A percentile compares a stretch with the other conserved stretches of the same genome.
phyloP scores from a whole-genome alignment of 78 protist species.

The Cavenderia fasciculata region DNA sequence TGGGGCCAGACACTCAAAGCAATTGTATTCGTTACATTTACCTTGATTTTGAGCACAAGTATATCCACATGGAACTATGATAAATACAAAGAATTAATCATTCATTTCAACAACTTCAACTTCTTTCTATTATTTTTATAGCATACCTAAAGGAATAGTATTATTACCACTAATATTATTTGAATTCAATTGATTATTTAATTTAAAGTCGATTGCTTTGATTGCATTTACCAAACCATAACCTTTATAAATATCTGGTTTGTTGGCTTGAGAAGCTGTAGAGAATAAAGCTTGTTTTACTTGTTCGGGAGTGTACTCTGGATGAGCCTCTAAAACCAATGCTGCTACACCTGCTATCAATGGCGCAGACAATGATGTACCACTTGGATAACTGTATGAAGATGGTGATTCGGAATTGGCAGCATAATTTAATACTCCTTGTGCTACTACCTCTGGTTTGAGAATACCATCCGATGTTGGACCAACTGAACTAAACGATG shows the following conservation, averaged over 20 bases:
- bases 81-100: neutral
- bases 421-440: neutral
- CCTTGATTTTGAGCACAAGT: conserved; percentile 36
- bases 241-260: conserved; percentile 29
- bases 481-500: conserved; percentile 50
- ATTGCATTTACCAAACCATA: conserved; percentile 34
- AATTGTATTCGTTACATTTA: conserved; percentile 38
- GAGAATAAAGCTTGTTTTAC: conserved; percentile 23
- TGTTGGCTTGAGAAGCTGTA: neutral
- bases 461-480: conserved; percentile 74
- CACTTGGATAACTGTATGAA: conserved; percentile 6
- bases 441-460: conserved; percentile 66
- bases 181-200: neutral
- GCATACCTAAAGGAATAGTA: neutral
- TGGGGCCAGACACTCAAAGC: conserved; percentile 28
- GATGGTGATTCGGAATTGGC: neutral
- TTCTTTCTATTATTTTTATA: no score
- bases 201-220: conserved; percentile 22
- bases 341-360: conserved; percentile 63
- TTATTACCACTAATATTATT: neutral
- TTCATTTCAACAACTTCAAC: no score
- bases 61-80: conserved; percentile 22
- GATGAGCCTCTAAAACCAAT: conserved; percentile 14
- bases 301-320: conserved; percentile 44
- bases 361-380: conserved; percentile 72